Evolutionary conservation across 257 asterid species (phyloP), one percentile per base, ranked within the genome.

Genomic region (Nicotiana sylvestris): DNA sequence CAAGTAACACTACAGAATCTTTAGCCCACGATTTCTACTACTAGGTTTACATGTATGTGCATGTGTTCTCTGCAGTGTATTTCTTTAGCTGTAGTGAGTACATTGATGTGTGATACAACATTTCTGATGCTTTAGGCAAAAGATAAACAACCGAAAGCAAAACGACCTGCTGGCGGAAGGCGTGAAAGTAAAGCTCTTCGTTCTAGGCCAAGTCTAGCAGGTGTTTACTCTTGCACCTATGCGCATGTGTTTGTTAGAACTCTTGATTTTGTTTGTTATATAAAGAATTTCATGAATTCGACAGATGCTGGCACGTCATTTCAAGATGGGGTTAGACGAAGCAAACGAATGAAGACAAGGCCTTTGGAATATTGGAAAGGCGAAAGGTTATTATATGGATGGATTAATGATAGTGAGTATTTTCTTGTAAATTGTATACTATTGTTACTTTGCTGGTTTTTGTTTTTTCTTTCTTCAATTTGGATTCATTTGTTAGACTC

Each of bases 281-380:
- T 68, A 46, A 55, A 30, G 62, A 81, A 55, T 72, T 55, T 74
- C 80, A 13, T 82, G 81, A 56, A 86, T 83, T 82, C 86, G 79
- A 85, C 93, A 96, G 99, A 90, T 43, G 88, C 90, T 83, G 98
- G 98, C 80, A 94, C 97, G 68, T 65, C 91, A 53, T 88, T 89
- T 77, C 97, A 91, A 76, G 58, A 84, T 85, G 99, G 98, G 78
- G 88, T 94, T 61, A 92, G 99, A 78, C 91, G 95, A 84, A 96
- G 99, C 95, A 92, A 87, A 90, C 86, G 99, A 87, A 86, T 92
- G 84, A 93, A 85, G 88, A 89, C 82, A 83, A 94, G 98, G 85
- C 98, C 98, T 81, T 89, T 96, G 81, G 97, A 91, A 79, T 96
- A 82, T 86, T 93, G 99, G 99, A 93, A 89, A 88, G 99, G 99